Evolutionary conservation across 768 basidiomycete species (phyloP), one percentile per base, ranked within the genome.

Genomic region (Xerocomellus chrysenteron): DNA sequence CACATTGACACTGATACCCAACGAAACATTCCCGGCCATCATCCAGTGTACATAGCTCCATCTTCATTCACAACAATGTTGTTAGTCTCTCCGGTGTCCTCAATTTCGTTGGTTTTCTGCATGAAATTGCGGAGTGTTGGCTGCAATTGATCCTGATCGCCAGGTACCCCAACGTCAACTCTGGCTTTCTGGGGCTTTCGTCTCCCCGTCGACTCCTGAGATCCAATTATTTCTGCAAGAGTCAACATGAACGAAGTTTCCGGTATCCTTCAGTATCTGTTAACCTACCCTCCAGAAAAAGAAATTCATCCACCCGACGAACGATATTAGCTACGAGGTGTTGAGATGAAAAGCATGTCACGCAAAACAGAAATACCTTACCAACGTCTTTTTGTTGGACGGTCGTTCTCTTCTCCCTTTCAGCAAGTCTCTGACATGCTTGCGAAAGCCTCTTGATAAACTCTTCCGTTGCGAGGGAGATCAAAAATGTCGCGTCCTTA

Each of bases 381-480:
- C 93, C 87, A 45, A 94, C 73, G 69, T 96, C 93, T 58, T 81
- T 83, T 61, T 89, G 81, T 67, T 91, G 90, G 17, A 94, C 82
- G 0, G 85, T 93, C 30, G 82, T 70, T 57, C 93, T 75, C 61
- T 83, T 87, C 58, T 94, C 91, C 50, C 82, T 75, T 55, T 82
- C 79, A 6, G 93, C 90, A 14, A 84, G 79, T 50, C 75, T 80
- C 59, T 89, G 85, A n/a, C 82, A 83, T 7, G 90, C 87, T 54
- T 87, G 83, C 33, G 82, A 80, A 30, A 95, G 73, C 48, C 85
- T 80, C 68, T 83, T 85, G 50, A 95, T 87, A 61, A 96, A 95
- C 69, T 92, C 88, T 72, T 96, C 94, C 53, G 94, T 87, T 6
- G 92, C 92, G 28, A 92, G 74, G 21, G 90, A 84, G 45, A 95